Conservation (phyloP, 345 rosid genomes). For the Populus pruinosa region DNA sequence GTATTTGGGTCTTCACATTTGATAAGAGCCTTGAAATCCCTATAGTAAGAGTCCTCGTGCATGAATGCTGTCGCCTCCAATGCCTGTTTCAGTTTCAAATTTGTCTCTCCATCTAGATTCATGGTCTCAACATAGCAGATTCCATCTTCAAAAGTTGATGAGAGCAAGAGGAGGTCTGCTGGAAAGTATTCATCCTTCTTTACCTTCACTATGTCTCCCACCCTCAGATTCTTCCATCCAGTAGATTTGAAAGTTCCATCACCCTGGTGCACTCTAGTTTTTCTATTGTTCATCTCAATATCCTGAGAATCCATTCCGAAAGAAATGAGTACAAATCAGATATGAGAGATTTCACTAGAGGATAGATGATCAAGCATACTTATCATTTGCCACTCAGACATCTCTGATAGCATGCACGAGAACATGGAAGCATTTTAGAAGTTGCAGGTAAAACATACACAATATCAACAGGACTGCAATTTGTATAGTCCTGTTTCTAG, state of each 20-base stretch:
- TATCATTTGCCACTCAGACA: neutral
- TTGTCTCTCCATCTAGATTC: slow-evolving; percentile 96
- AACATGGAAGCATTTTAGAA: neutral
- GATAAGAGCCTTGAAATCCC: slow-evolving; percentile 56
- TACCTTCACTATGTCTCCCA: slow-evolving; percentile 84
- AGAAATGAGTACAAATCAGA: neutral
- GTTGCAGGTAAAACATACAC: neutral
- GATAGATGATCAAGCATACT: neutral
- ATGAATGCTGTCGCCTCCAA: slow-evolving; percentile 61
- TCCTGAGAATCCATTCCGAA: slow-evolving; percentile 43
- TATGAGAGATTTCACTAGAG: neutral
- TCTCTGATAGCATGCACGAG: neutral
- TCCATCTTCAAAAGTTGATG: slow-evolving; percentile 79
- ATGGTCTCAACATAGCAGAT: slow-evolving; percentile 90
- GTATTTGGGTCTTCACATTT: slow-evolving; percentile 95
- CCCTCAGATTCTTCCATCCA: slow-evolving; percentile 70
- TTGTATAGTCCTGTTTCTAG: neutral
- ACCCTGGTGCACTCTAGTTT: slow-evolving; percentile 55
- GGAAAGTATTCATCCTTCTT: slow-evolving; percentile 85
- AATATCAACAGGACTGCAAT: neutral
- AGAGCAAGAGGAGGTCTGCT: slow-evolving; percentile 71
- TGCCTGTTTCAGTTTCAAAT: slow-evolving; percentile 80
- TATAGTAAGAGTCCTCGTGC: slow-evolving; percentile 54
- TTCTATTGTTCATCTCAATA: slow-evolving; percentile 73
- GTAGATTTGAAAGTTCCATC: slow-evolving; percentile 48